These are phyloP conservation scores for Dinochytrium kinnereticum DNA, from an alignment of 371 early-diverging fungal genomes.

Conservation along the genomic window DNA sequence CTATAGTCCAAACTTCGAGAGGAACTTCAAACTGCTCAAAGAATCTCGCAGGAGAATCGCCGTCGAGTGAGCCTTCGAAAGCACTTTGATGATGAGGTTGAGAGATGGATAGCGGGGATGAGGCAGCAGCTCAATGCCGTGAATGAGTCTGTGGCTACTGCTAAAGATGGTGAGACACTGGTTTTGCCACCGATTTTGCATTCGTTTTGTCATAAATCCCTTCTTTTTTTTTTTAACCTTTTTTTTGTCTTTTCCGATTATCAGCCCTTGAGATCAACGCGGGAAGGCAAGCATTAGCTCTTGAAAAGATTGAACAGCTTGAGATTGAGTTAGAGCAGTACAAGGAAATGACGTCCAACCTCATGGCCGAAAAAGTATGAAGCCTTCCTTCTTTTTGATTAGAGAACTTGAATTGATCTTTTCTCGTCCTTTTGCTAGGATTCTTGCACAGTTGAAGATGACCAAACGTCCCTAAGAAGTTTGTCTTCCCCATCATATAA, in stretches of 20 bases:
- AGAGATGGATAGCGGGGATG: constrained; percentile 36
- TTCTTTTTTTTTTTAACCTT: too few species aligned
- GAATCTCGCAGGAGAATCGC: constrained; percentile 12
- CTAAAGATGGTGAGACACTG: constrained; percentile 6
- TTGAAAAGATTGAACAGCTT: background rate
- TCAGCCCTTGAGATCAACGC: background rate
- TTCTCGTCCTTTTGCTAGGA: too few species aligned
- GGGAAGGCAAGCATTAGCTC: background rate
- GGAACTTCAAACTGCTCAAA: constrained; percentile 6
- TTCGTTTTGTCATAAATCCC: too few species aligned
- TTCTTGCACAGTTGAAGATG: too few species aligned
- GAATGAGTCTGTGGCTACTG: constrained; percentile 9
- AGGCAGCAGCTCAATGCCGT: constrained; percentile 14
- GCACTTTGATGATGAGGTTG: constrained; percentile 42
- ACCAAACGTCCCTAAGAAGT: too few species aligned
- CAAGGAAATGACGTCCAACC: background rate
- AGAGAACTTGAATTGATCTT: too few species aligned
- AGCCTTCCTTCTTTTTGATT: background rate
- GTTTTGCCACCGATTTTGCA: too few species aligned
- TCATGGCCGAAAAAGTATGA: background rate
- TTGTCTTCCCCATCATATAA: too few species aligned
- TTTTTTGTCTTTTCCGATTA: too few species aligned
- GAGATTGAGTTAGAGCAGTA: background rate
- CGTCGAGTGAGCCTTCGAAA: constrained; percentile 33
- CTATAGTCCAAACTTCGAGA: background rate